These are phyloP conservation scores for Przewalskia tangutica DNA, from an alignment of 257 asterid species.

Conservation along the genomic window DNA sequence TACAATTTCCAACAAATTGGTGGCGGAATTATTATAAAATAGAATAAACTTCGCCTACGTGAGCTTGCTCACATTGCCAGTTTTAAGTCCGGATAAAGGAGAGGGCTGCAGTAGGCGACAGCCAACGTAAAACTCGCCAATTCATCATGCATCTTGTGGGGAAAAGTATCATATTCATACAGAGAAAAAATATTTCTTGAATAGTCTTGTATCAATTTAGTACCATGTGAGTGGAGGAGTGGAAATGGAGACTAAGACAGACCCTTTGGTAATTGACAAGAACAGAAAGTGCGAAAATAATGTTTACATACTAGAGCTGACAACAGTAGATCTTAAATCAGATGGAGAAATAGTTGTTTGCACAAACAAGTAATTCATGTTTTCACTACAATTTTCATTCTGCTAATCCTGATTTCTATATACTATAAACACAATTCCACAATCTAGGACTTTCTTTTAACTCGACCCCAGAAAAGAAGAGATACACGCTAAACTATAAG, in stretches of 20 bases:
- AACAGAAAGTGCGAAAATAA: neutral
- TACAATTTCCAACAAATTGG: no score
- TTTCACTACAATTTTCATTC: neutral
- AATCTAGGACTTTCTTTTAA: neutral
- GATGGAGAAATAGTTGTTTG: neutral
- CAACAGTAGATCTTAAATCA: neutral
- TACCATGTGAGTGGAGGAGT: neutral
- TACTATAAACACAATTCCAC: neutral
- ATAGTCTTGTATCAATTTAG: neutral
- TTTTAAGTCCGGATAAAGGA: no score
- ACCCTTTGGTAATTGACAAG: neutral
- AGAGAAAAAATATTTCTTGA: neutral
- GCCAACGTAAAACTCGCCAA: no score
- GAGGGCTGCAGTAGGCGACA: no score
- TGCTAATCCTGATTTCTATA: neutral
- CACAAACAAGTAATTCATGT: neutral
- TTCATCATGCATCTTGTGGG: no score
- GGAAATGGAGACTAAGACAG: neutral
- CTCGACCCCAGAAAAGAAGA: neutral
- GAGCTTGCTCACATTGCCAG: no score
- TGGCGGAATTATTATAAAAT: no score
- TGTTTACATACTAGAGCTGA: neutral
- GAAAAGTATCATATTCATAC: no score
- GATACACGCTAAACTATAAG: neutral
- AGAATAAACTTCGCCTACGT: no score